These are phyloP conservation scores for Saccharomyces hybrid DNA, from an alignment of 1,139 yeast genomes.

Conservation along the genomic window DNA sequence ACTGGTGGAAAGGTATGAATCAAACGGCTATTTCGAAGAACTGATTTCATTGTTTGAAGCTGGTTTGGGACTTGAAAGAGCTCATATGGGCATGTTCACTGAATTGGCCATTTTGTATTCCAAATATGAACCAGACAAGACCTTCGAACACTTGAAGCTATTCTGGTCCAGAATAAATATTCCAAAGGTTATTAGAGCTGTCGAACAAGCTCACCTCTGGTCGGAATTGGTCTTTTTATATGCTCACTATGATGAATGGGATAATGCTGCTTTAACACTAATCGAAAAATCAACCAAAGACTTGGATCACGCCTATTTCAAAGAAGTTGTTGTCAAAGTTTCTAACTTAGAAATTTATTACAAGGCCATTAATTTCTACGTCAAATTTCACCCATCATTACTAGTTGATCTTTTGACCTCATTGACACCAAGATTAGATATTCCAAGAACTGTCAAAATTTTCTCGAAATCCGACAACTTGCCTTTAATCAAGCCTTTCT, in stretches of 20 bases:
- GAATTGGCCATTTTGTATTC: conserved; percentile 87
- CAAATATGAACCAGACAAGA: conserved; percentile 83
- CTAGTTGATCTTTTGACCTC: conserved; percentile 81
- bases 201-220: conserved; percentile 92
- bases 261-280: conserved; percentile 96
- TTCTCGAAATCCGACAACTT: conserved; percentile 93
- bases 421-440: conserved; percentile 85
- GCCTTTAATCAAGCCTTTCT: conserved; percentile 92
- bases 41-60: conserved; percentile 88
- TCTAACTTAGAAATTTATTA: conserved; percentile 94
- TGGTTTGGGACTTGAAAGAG: conserved; percentile 94
- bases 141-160: conserved; percentile 92
- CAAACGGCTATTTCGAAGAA: conserved; percentile 86
- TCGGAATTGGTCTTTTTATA: conserved; percentile 93
- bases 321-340: conserved; percentile 90
- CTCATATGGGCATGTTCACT: conserved; percentile 99
- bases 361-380: conserved; percentile 92
- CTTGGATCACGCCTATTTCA: conserved; percentile 88
- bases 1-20: conserved; percentile 79
- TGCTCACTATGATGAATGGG: conserved; percentile 99
- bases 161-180: conserved; percentile 98
- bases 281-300: conserved; percentile 92
- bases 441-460: conserved; percentile 91
- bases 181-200: conserved; percentile 93
- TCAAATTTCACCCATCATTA: conserved; percentile 85